Conservation (phyloP, 2,329 filamentous ascomycete genomes). For the Ceratocystis huliohia region DNA sequence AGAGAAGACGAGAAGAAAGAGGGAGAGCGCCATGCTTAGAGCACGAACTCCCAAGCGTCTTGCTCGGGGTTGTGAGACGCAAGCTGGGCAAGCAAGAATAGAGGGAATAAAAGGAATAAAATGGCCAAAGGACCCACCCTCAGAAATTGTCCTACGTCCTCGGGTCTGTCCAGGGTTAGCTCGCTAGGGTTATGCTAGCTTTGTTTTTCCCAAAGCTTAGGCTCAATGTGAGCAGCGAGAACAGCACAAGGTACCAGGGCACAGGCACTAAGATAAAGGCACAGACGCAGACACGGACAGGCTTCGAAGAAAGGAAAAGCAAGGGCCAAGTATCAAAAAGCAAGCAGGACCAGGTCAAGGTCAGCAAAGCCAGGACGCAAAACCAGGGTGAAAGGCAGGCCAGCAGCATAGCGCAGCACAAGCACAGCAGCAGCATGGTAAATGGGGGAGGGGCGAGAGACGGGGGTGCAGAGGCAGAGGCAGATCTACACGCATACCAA, state of each 20-base stretch:
- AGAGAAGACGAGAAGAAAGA: neutral
- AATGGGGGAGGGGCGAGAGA: neutral
- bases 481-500: too few relatives aligned
- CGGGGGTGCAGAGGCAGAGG: too few relatives aligned
- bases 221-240: neutral
- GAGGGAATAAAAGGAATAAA: neutral
- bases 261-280: neutral
- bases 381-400: too few relatives aligned
- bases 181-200: neutral
- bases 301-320: neutral
- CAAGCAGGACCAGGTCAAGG: neutral
- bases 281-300: neutral
- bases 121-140: neutral
- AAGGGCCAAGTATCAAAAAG: neutral
- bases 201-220: neutral
- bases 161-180: too few relatives aligned
- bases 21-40: neutral
- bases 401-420: too few relatives aligned
- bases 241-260: neutral
- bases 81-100: neutral
- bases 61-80: conserved; percentile 2
- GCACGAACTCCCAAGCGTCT: conserved; percentile 2
- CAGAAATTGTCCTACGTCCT: too few relatives aligned
- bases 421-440: neutral
- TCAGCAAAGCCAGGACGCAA: neutral